phyloP scores from a whole-genome alignment of 106 monocot species.

The Phalaenopsis equestris region DNA sequence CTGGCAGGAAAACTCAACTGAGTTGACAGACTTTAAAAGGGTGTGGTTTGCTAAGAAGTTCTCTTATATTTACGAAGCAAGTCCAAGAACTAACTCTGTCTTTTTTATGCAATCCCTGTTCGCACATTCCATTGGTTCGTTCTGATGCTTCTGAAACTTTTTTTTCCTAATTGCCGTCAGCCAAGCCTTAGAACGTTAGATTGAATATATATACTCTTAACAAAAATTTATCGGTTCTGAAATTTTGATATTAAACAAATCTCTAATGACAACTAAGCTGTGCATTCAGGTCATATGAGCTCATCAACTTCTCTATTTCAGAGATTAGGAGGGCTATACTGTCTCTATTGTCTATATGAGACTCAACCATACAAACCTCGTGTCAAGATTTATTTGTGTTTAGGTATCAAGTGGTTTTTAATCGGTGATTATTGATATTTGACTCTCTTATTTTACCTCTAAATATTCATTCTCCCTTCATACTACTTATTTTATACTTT shows the following conservation, averaged over 20 bases:
- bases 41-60: conserved; percentile 62
- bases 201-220: background rate
- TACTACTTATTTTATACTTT: background rate
- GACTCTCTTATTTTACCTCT: background rate
- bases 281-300: conserved; percentile 59
- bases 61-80: conserved; percentile 61
- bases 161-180: background rate
- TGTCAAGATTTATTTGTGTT: conserved; percentile 85
- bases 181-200: background rate
- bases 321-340: conserved; percentile 87
- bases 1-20: conserved; percentile 32
- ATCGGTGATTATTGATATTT: background rate
- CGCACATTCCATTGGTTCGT: conserved; percentile 49
- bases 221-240: background rate
- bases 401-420: conserved; percentile 38
- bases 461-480: background rate
- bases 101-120: conserved; percentile 80
- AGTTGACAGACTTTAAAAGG: conserved; percentile 53
- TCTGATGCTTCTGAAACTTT: background rate
- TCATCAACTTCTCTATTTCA: conserved; percentile 32
- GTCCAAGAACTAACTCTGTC: conserved; percentile 33
- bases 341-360: conserved; percentile 87
- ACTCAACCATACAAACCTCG: conserved; percentile 75
- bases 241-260: background rate
- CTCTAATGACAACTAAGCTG: background rate